Base-by-base conservation (phyloP, 495 filamentous ascomycete species). In the Daldinia childiae region DNA sequence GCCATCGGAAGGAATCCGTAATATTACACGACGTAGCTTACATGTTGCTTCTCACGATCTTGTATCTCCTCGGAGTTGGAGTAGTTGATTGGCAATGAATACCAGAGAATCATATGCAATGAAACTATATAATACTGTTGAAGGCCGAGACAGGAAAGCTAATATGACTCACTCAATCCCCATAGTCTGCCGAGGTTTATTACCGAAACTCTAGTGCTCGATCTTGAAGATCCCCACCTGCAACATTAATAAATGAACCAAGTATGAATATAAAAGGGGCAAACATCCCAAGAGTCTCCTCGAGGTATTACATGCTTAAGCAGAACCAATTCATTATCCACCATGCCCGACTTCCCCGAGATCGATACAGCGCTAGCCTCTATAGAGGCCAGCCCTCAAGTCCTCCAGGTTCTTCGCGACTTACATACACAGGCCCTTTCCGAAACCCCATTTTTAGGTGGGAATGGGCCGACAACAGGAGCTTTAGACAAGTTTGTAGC, bases 401-500 rank as follows among this genome's bases (percentile, higher is more conserved):
- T 66, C 17, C 54, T n/a, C 24, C 32, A 66, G 43, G 66, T 74
- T 24, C 71, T 74, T 27, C 67, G 51, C 0, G 50, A 74, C 11
- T 50, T 74, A 9, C 71, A 74, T 32, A 66, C 41, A 19, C 34
- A 66, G 36, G 71, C 71, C 24, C 57, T 74, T 12, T 55, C 66
- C 4, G 67, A 71, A 29, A n/a, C 11, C 26, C 67, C 61, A 3
- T 71, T 62, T 52, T 29, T 70, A 27, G 57, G 66, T 39, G 51
- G 41, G 1, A 38, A 17, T 38, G 62, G 54, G 6, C 56, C 71
- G 4, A 62, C 60, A 11, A 15, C 14, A 4, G 58, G 43, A 27
- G 66, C 63, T 21, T 17, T 68, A 7, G 64, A 68, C 27, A 64
- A 87, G 48, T 87, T 87, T 74, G 83, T 87, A 58, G 84, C 84